Percentiles rank a stretch among this genome's conserved stretches.
Evolutionary conservation across 139 green algal genomes (phyloP).

Genomic region (Pseudopediastrum boryanum): DNA sequence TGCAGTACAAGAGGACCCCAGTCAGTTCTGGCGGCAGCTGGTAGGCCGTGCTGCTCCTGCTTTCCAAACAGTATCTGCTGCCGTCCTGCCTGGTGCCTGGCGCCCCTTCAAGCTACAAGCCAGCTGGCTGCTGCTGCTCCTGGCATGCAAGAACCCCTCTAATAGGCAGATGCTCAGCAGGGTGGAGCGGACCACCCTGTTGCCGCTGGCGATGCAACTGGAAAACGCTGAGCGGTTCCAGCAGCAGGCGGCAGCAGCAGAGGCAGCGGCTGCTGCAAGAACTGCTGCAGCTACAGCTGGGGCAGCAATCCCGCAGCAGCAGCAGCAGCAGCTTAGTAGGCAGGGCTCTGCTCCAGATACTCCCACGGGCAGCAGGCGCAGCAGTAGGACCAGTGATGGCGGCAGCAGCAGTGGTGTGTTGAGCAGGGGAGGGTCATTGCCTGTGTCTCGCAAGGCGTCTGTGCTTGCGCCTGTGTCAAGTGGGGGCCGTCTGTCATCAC

Average conservation of each 20-base stretch:
- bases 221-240: conserved; percentile 50
- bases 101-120: conserved; percentile 45
- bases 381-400: not conserved
- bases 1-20: conserved; percentile 32
- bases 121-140: conserved; percentile 56
- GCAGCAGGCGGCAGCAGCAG: conserved; percentile 16
- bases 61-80: conserved; percentile 30
- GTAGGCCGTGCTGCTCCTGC: conserved; percentile 22
- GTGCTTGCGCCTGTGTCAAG: no score
- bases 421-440: not conserved
- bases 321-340: not conserved
- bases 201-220: conserved; percentile 52
- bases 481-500: no score
- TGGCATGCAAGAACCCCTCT: conserved; percentile 25
- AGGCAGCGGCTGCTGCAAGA: not conserved
- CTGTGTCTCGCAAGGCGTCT: no score
- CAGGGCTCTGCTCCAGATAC: not conserved
- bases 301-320: not conserved
- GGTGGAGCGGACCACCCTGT: conserved; percentile 48
- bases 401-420: conserved; percentile 2
- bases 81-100: conserved; percentile 32
- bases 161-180: conserved; percentile 41
- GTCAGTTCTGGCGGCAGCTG: conserved; percentile 32
- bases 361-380: not conserved
- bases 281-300: not conserved